These are phyloP conservation scores for Chrysoporthe puriensis DNA, from an alignment of 2,329 filamentous ascomycete genomes.

Conservation along the genomic window DNA sequence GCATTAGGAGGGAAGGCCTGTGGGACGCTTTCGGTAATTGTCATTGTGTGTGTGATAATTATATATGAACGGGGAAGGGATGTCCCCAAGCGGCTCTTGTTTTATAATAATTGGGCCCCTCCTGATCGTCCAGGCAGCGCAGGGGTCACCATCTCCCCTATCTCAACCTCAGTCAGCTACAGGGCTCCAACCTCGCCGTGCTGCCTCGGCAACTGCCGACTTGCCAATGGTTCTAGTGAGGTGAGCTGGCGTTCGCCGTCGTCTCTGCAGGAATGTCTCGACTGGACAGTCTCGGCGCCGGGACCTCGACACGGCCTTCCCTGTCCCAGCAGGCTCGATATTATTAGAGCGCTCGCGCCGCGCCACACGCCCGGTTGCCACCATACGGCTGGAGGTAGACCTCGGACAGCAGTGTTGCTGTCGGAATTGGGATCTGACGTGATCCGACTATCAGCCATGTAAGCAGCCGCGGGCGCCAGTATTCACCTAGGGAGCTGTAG, in stretches of 20 bases:
- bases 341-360: neutral
- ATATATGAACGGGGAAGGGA: neutral
- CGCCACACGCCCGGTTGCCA: too few relatives aligned
- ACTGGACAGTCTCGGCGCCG: too few relatives aligned
- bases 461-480: too few relatives aligned
- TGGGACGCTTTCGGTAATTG: constrained; percentile 5
- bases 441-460: neutral
- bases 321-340: neutral
- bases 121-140: constrained; percentile 12
- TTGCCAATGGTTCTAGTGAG: too few relatives aligned
- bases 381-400: too few relatives aligned
- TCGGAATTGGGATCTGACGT: constrained; percentile 1
- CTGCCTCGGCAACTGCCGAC: neutral
- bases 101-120: constrained; percentile 22
- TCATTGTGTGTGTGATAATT: neutral
- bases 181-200: neutral
- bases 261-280: neutral
- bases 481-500: too few relatives aligned
- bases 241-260: neutral
- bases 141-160: constrained; percentile 3
- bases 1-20: neutral
- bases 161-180: neutral
- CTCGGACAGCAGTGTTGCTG: neutral
- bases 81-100: constrained; percentile 17
- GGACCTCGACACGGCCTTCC: too few relatives aligned